Percentiles rank a stretch among this genome's conserved stretches.
phyloP scores from a whole-genome alignment of 2,329 filamentous ascomycete genomes.

The Penicillium sp. region DNA sequence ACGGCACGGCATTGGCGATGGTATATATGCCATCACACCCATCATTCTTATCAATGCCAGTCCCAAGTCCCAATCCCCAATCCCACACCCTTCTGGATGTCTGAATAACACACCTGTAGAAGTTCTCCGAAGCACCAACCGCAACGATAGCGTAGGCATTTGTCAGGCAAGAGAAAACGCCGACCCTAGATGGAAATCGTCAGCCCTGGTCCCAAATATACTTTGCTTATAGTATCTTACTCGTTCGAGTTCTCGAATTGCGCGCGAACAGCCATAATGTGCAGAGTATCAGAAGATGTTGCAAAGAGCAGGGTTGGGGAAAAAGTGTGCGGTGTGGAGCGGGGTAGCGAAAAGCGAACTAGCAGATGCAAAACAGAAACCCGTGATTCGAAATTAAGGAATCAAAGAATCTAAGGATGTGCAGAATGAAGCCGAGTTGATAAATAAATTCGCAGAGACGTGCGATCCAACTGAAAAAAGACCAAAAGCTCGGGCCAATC shows the following conservation, averaged over 20 bases:
- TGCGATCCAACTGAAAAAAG: slow-evolving; percentile 19
- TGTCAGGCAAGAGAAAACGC: slow-evolving; percentile 93
- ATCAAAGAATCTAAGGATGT: not conserved
- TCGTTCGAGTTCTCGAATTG: slow-evolving; percentile 53
- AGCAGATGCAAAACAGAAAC: slow-evolving; percentile 1
- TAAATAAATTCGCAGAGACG: slow-evolving; percentile 13
- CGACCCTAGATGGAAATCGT: slow-evolving; percentile 64
- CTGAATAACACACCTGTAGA: slow-evolving; percentile 68
- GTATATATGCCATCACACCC: not conserved
- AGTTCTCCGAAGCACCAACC: slow-evolving; percentile 95
- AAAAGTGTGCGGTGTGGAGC: slow-evolving; percentile 5
- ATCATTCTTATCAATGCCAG: not conserved
- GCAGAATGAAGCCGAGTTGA: slow-evolving; percentile 7
- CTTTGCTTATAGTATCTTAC: slow-evolving; percentile 27
- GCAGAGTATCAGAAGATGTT: slow-evolving; percentile 3
- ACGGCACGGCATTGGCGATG: not conserved
- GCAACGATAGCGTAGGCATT: slow-evolving; percentile 96
- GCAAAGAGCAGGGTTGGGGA: not conserved
- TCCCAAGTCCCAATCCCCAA: not conserved
- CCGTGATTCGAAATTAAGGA: not conserved
- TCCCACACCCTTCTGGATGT: not conserved
- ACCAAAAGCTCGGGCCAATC: slow-evolving; percentile 26
- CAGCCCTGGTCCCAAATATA: not conserved
- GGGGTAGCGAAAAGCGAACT: slow-evolving; percentile 13
- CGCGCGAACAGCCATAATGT: slow-evolving; percentile 49